Evolutionary conservation across 2,329 filamentous ascomycete genomes (phyloP), one percentile per base, ranked within the genome.

Genomic region (Aspergillus quadricinctus): DNA sequence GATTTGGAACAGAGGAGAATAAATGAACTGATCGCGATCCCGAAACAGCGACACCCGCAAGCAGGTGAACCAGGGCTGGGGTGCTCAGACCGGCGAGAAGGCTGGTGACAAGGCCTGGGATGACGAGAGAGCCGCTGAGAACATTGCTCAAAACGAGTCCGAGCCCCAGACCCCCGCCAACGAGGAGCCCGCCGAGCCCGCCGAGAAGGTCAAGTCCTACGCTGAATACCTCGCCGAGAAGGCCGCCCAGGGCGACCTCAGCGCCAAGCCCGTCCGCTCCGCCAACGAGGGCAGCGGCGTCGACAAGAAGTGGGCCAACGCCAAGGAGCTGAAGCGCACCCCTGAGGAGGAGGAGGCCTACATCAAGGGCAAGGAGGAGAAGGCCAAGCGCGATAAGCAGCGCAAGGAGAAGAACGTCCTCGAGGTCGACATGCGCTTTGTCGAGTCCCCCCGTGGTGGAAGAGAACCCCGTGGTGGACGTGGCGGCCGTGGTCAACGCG

Each of bases 231-330:
- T 95, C 53, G 89, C 87, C 72, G 85, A 89, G 75, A 82, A 81
- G 72, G 84, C 84, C 57, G 83, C 86, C 76, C 92, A 91, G 81
- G 83, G 84, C 64, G 82, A 81, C 67, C 77, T 81, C 63, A 84
- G 83, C 67, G 77, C 79, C 66, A 83, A 87, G 69, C 84, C 90
- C 70, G 83, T 91, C 72, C 93, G 94, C 80, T 87, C 92, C 81
- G 81, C 93, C 77, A 97, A 97, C 82, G 92, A 97, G 82, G 92
- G 92, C 71, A 84, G 81, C 81, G 90, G 91, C 81, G 74, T 80
- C 69, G 87, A 92, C 82, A 93, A 94, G 85, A 94, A 97, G 84
- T 96, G 92, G 90, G 89, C 89, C 70, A 82, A 83, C 69, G 92
- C 91, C 74, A 95, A 92, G 82, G 78, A 81, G 61, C 67, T 85